Percentiles rank a stretch among this genome's conserved stretches.
Conservation (phyloP, 1,284 basidiomycete species). For the Pascua sp. region DNA sequence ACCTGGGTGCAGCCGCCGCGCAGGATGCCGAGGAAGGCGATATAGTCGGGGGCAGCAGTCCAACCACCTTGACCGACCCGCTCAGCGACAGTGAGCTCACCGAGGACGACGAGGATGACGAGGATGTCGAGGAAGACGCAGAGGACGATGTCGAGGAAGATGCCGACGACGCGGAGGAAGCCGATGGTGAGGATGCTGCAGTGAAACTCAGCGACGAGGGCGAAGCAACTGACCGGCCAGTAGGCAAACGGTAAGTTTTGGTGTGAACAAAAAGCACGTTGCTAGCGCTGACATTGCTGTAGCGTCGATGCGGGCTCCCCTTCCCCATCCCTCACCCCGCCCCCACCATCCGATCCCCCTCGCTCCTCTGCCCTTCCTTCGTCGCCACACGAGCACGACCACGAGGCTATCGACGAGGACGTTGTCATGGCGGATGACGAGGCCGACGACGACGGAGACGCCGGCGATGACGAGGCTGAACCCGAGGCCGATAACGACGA, state of each 20-base stretch:
- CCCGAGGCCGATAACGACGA: constrained; percentile 16
- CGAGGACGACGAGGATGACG: constrained; percentile 21
- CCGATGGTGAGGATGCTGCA: constrained; percentile 4
- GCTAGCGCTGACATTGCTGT: background rate
- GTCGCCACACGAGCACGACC: constrained; percentile 6
- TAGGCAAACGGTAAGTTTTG: background rate
- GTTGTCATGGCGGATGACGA: background rate
- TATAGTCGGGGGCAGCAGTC: constrained; percentile 19
- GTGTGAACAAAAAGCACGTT: background rate
- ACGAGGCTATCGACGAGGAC: background rate
- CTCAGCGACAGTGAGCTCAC: constrained; percentile 27
- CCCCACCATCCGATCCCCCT: constrained; percentile 22
- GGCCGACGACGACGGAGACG: background rate
- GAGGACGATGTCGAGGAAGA: constrained; percentile 8
- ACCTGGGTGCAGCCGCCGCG: constrained; percentile 11
- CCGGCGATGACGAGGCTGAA: background rate
- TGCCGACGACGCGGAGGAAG: constrained; percentile 6
- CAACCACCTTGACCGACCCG: constrained; percentile 21
- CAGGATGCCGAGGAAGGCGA: constrained; percentile 7
- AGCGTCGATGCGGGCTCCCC: constrained; percentile 6
- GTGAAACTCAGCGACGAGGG: constrained; percentile 4
- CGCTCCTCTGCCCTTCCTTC: constrained; percentile 17
- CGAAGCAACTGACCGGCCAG: background rate
- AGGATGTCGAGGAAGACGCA: constrained; percentile 3
- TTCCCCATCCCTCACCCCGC: constrained; percentile 28